A percentile compares a stretch with the other conserved stretches of the same genome.
These are phyloP conservation scores for Salmacisia buchloeana DNA, from an alignment of 1,284 basidiomycete genomes.

Conservation along the genomic window DNA sequence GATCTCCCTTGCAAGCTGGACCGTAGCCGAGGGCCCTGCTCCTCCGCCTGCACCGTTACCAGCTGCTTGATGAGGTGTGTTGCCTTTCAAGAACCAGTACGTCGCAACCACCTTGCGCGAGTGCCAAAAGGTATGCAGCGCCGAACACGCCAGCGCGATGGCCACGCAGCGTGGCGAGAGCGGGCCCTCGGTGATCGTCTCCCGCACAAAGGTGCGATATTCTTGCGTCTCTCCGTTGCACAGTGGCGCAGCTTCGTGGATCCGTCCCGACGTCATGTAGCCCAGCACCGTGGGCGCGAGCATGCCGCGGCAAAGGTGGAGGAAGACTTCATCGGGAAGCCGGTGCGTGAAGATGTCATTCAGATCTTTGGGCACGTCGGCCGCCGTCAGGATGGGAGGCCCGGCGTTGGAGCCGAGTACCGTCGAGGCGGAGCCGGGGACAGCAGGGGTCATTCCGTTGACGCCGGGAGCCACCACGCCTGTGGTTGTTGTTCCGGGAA, in stretches of 20 bases:
- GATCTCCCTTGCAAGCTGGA: slow-evolving; percentile 25
- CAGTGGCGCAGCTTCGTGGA: slow-evolving; percentile 79
- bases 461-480: slow-evolving; percentile 7
- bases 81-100: slow-evolving; percentile 32
- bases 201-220: slow-evolving; percentile 88
- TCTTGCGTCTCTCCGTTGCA: slow-evolving; percentile 92
- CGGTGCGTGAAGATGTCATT: slow-evolving; percentile 93
- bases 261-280: slow-evolving; percentile 77
- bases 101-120: slow-evolving; percentile 39
- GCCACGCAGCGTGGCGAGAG: slow-evolving; percentile 84
- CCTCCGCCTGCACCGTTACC: background rate
- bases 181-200: slow-evolving; percentile 84
- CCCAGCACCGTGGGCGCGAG: slow-evolving; percentile 79
- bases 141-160: slow-evolving; percentile 52
- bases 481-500: background rate
- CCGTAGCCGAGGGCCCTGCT: background rate
- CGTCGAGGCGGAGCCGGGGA: slow-evolving; percentile 57
- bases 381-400: slow-evolving; percentile 64
- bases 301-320: slow-evolving; percentile 86
- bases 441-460: slow-evolving; percentile 49
- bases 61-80: background rate
- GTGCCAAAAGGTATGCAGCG: slow-evolving; percentile 45
- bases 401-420: slow-evolving; percentile 52
- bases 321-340: slow-evolving; percentile 93
- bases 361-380: slow-evolving; percentile 82